Conservation (phyloP, 768 basidiomycete species). For the Pseudohyphozyma bogoriensis region DNA sequence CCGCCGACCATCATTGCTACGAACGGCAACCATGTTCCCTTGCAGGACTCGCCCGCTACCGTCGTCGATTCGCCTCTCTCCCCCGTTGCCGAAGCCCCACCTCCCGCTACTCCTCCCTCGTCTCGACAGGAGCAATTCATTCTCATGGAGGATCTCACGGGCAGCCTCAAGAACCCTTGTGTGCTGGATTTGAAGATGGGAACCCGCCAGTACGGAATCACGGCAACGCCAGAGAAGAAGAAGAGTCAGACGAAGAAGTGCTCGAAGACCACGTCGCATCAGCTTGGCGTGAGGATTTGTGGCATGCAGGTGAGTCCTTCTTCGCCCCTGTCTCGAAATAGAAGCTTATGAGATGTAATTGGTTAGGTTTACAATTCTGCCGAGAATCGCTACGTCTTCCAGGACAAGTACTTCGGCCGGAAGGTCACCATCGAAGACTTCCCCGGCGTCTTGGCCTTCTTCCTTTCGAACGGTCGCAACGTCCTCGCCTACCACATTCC, state of each 20-base stretch:
- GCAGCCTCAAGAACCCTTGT: constrained; percentile 77
- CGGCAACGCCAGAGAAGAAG: constrained; percentile 84
- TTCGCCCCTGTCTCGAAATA: neutral
- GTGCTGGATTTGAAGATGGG: constrained; percentile 99
- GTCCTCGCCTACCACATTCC: constrained; percentile 89
- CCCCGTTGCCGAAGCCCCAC: neutral
- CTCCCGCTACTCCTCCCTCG: constrained; percentile 6
- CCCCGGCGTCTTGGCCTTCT: constrained; percentile 64
- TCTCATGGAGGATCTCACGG: constrained; percentile 97
- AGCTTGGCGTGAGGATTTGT: constrained; percentile 83
- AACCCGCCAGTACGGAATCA: constrained; percentile 96
- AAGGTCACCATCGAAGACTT: constrained; percentile 81
- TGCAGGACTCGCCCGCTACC: neutral
- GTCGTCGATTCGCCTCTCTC: neutral
- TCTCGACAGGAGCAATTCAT: constrained; percentile 95
- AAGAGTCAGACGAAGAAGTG: constrained; percentile 98
- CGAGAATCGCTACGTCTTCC: constrained; percentile 73
- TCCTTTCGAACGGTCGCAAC: constrained; percentile 71
- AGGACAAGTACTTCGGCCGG: constrained; percentile 94
- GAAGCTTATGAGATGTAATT: neutral
- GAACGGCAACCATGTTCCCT: too few species aligned
- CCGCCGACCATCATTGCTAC: neutral
- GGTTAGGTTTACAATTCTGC: constrained; percentile 81
- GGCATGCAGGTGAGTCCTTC: constrained; percentile 86
- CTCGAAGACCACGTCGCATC: constrained; percentile 83